A percentile compares a stretch with the other conserved stretches of the same genome.
Conservation (phyloP, 129 eudicot genomes). For the Oenanthe sinensis region DNA sequence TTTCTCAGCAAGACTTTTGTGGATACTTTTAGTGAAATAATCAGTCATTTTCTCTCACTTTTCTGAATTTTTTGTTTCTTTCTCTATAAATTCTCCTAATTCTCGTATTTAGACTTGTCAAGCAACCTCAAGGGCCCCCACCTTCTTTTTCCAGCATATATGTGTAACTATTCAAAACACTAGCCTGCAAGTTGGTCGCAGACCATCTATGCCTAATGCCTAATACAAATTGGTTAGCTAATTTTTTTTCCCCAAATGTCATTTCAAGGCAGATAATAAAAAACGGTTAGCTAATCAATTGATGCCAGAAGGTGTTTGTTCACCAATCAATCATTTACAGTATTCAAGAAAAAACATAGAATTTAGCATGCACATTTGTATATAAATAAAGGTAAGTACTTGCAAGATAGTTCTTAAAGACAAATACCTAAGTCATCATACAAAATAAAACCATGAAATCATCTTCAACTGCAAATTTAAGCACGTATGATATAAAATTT, state of each 20-base stretch:
- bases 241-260: neutral
- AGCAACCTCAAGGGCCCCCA: neutral
- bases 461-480: neutral
- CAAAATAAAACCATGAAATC: neutral
- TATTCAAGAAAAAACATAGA: neutral
- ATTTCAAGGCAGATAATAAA: neutral
- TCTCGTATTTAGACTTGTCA: neutral
- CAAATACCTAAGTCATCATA: neutral
- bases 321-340: neutral
- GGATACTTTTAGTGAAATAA: neutral
- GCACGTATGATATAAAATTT: neutral
- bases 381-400: neutral
- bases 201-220: neutral
- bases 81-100: neutral
- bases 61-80: neutral
- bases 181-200: neutral
- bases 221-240: neutral
- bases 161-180: neutral
- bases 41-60: neutral
- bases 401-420: neutral
- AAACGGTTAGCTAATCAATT: neutral
- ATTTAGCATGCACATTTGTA: neutral
- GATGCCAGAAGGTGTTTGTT: neutral
- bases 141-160: neutral
- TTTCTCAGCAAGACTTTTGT: neutral